Conservation (phyloP, 345 rosid genomes). For the Citrus inodora region DNA sequence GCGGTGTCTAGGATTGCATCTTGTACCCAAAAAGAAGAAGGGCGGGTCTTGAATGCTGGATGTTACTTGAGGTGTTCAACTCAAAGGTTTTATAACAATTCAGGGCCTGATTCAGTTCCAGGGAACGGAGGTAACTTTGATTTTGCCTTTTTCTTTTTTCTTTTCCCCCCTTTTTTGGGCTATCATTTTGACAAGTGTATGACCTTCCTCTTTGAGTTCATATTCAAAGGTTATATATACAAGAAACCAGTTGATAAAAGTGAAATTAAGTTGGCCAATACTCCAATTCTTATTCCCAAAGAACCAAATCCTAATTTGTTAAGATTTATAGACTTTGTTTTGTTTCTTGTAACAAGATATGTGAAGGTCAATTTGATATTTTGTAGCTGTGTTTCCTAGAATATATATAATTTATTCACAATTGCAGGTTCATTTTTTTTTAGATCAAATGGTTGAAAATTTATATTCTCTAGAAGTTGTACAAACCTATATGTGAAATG, state of each 20-base stretch:
- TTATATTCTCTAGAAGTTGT: neutral
- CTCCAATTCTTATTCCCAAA: neutral
- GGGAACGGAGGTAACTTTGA: conserved; percentile 33
- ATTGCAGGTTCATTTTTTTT: neutral
- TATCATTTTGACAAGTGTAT: neutral
- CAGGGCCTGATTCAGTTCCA: conserved; percentile 26
- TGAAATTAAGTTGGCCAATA: neutral
- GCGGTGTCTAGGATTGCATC: conserved; percentile 39
- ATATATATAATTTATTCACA: neutral
- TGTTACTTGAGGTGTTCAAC: conserved; percentile 79
- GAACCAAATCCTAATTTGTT: no score
- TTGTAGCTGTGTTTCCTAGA: neutral
- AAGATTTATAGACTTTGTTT: neutral
- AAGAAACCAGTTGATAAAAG: neutral
- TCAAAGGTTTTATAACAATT: conserved; percentile 59
- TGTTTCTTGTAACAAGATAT: neutral
- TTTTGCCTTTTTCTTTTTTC: neutral
- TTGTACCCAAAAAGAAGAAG: conserved; percentile 58
- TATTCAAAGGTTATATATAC: neutral
- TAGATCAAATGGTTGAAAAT: neutral
- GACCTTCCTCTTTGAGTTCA: neutral
- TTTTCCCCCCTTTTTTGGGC: neutral
- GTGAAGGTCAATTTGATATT: neutral
- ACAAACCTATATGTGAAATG: neutral
- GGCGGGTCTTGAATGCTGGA: conserved; percentile 69